phyloP scores from a whole-genome alignment of 768 basidiomycete genomes.

The Steccherinum ochraceum region DNA sequence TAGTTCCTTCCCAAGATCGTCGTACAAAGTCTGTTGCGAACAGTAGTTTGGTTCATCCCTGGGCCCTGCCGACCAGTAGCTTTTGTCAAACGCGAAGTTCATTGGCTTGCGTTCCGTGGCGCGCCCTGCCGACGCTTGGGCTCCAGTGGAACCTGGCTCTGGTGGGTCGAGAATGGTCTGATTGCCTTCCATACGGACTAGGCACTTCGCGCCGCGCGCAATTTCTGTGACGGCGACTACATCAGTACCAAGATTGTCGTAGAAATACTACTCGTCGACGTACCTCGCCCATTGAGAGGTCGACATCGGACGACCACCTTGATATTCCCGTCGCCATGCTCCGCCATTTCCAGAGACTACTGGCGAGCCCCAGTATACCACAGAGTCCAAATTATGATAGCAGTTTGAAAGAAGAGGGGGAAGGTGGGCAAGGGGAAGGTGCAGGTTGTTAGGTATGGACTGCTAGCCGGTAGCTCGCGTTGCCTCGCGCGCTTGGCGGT shows the following conservation, averaged over 20 bases:
- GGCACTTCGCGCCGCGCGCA: constrained; percentile 85
- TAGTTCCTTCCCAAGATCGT: constrained; percentile 90
- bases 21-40: constrained; percentile 90
- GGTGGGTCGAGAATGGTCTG: constrained; percentile 92
- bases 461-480: no score
- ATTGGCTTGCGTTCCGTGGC: constrained; percentile 88
- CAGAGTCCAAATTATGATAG: no score
- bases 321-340: constrained; percentile 82
- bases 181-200: constrained; percentile 94
- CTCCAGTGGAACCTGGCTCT: constrained; percentile 58
- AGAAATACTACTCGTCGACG: constrained; percentile 18
- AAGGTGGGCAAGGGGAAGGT: no score
- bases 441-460: no score
- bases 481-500: no score
- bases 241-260: not conserved
- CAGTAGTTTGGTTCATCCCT: constrained; percentile 88
- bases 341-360: constrained; percentile 52
- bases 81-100: constrained; percentile 94
- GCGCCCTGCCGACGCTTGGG: constrained; percentile 54
- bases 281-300: constrained; percentile 92
- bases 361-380: no score
- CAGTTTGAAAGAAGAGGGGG: no score
- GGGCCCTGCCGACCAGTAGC: constrained; percentile 92
- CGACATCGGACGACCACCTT: constrained; percentile 94
- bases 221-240: constrained; percentile 59